A percentile compares a stretch with the other conserved stretches of the same genome.
Evolutionary conservation across 1,284 basidiomycete species (phyloP).

Genomic region (Hemileia vastatrix): DNA sequence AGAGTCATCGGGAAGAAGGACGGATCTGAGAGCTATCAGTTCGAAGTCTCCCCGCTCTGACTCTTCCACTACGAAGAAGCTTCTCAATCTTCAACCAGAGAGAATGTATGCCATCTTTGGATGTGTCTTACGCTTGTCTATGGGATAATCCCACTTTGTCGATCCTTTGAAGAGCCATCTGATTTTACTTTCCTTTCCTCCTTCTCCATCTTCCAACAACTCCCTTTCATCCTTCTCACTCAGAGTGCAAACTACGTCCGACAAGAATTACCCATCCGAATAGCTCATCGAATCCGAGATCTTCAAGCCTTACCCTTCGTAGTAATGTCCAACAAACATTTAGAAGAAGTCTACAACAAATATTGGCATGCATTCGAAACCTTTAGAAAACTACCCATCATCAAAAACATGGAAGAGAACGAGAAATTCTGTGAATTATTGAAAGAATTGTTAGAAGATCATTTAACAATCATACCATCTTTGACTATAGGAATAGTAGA

Average conservation of each 20-base stretch:
- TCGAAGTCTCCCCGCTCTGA: too few relatives aligned
- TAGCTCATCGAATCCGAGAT: slow-evolving; percentile 77
- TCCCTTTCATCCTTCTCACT: neutral
- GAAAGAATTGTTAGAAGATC: slow-evolving; percentile 58
- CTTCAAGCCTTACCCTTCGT: slow-evolving; percentile 76
- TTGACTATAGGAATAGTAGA: slow-evolving; percentile 44
- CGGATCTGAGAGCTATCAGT: too few relatives aligned
- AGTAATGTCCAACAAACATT: slow-evolving; percentile 74
- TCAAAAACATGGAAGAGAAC: slow-evolving; percentile 67
- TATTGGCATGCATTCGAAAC: slow-evolving; percentile 51
- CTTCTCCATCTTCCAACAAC: neutral
- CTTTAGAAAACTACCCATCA: slow-evolving; percentile 64
- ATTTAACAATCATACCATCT: slow-evolving; percentile 52
- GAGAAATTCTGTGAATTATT: slow-evolving; percentile 66
- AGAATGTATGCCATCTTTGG: too few relatives aligned
- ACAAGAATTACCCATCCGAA: slow-evolving; percentile 73
- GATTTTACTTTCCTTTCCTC: neutral
- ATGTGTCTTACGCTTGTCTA: too few relatives aligned
- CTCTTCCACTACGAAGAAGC: too few relatives aligned
- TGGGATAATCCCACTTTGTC: too few relatives aligned
- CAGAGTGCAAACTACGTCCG: slow-evolving; percentile 82
- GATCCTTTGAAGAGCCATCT: too few relatives aligned
- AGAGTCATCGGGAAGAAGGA: too few relatives aligned
- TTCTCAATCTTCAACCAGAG: too few relatives aligned
- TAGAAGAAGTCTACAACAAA: slow-evolving; percentile 68